Evolutionary conservation across 2,329 filamentous ascomycete genomes (phyloP).

Genomic region (Hypoxylon sp.): DNA sequence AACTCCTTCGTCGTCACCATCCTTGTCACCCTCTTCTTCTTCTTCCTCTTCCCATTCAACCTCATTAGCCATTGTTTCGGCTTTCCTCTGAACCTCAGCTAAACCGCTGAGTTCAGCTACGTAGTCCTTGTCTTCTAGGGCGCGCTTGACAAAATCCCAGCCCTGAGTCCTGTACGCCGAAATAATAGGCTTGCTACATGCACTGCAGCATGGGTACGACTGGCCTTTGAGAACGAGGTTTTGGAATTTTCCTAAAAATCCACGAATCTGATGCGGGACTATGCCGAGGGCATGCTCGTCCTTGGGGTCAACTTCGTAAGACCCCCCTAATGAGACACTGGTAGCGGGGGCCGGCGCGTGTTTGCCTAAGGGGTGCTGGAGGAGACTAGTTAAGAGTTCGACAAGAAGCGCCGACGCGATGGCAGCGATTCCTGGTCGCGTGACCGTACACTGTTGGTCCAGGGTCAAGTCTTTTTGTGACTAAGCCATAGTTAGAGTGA

Average conservation of each 20-base stretch:
- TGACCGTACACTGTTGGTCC: constrained; percentile 98
- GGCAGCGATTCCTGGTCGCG: constrained; percentile 88
- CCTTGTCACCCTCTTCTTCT: constrained; percentile 46
- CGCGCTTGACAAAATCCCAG: constrained; percentile 82
- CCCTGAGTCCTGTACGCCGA: constrained; percentile 74
- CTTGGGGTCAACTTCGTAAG: constrained; percentile 63
- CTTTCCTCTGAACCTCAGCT: constrained; percentile 51
- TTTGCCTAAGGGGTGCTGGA: constrained; percentile 85
- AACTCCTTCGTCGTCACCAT: constrained; percentile 51
- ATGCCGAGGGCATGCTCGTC: constrained; percentile 71
- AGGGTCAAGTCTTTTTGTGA: constrained; percentile 94
- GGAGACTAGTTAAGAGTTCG: constrained; percentile 85
- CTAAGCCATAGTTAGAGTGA: constrained; percentile 59
- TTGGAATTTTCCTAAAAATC: constrained; percentile 79
- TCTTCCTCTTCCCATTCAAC: constrained; percentile 53
- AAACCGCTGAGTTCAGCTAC: constrained; percentile 74
- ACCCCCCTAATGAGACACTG: constrained; percentile 53
- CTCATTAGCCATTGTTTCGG: constrained; percentile 46
- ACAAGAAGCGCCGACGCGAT: constrained; percentile 93
- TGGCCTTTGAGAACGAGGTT: constrained; percentile 79
- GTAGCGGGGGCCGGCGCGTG: constrained; percentile 68
- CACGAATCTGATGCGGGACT: constrained; percentile 84
- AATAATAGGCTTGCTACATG: constrained; percentile 78
- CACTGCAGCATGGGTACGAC: constrained; percentile 84
- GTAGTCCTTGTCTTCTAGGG: constrained; percentile 80